A percentile compares a stretch with the other conserved stretches of the same genome.
These are phyloP conservation scores for Pilasporangium apinafurcum DNA, from an alignment of 352 stramenopile genomes.

Conservation along the genomic window DNA sequence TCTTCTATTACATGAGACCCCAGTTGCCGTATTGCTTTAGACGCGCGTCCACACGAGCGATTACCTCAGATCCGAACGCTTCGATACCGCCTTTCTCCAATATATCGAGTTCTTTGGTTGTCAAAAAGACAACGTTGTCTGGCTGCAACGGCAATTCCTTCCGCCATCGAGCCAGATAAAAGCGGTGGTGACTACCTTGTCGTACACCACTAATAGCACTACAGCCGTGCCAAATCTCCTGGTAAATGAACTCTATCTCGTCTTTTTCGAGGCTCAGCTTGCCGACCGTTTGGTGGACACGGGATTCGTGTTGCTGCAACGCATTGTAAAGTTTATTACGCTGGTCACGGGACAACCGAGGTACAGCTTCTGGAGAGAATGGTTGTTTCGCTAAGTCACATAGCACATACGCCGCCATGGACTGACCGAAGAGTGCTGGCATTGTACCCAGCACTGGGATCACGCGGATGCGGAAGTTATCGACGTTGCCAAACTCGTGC, in stretches of 20 bases:
- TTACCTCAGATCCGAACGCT: slow-evolving; percentile 59
- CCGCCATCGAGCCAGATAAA: slow-evolving; percentile 85
- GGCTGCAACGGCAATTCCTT: slow-evolving; percentile 51
- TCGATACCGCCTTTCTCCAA: slow-evolving; percentile 58
- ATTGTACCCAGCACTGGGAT: slow-evolving; percentile 93
- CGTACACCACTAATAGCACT: slow-evolving; percentile 63
- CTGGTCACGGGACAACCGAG: slow-evolving; percentile 71
- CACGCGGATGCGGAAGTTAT: slow-evolving; percentile 95
- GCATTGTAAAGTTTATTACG: slow-evolving; percentile 85
- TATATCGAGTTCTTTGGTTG: slow-evolving; percentile 60
- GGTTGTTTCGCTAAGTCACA: slow-evolving; percentile 91
- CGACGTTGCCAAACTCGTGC: slow-evolving; percentile 93
- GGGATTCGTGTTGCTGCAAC: slow-evolving; percentile 69
- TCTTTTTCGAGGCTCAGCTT: slow-evolving; percentile 77
- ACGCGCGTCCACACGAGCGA: slow-evolving; percentile 60
- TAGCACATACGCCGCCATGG: slow-evolving; percentile 92
- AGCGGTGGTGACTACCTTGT: slow-evolving; percentile 66
- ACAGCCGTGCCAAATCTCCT: slow-evolving; percentile 78
- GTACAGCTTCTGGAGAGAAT: slow-evolving; percentile 71
- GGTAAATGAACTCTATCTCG: slow-evolving; percentile 85
- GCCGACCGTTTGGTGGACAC: slow-evolving; percentile 43
- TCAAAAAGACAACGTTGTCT: slow-evolving; percentile 87
- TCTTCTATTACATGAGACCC: no score
- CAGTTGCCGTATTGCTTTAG: slow-evolving; percentile 59
- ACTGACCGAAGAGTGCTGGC: slow-evolving; percentile 97